Percentiles rank a stretch among this genome's conserved stretches.
phyloP scores from a whole-genome alignment of 139 green algal species.

The Pedinophyceae sp. region DNA sequence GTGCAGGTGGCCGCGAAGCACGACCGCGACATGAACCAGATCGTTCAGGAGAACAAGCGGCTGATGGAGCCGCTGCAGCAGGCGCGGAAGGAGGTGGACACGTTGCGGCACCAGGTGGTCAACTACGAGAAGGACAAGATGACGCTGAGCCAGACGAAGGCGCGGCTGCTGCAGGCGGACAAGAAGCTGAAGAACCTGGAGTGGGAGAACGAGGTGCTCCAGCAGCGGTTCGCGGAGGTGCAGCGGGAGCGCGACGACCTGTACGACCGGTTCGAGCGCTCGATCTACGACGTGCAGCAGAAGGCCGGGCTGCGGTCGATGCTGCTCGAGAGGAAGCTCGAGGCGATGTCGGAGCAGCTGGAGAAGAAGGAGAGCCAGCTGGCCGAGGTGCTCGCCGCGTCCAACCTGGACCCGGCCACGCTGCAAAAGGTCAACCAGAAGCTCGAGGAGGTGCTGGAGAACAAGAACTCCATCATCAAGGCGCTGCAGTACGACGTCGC shows the following conservation, averaged over 20 bases:
- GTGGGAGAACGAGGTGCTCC: conserved; percentile 68
- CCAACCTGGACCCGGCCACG: conserved; percentile 56
- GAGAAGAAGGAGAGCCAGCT: conserved; percentile 60
- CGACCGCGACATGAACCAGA: conserved; percentile 72
- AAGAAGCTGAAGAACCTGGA: conserved; percentile 67
- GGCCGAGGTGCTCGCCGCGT: conserved; percentile 57
- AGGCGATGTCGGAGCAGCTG: conserved; percentile 35
- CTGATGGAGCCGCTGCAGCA: conserved; percentile 62
- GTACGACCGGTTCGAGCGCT: conserved; percentile 52
- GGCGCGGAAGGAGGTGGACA: conserved; percentile 65
- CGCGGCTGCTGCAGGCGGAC: conserved; percentile 49
- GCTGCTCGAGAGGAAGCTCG: conserved; percentile 47
- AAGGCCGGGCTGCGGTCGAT: conserved; percentile 38
- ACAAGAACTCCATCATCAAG: conserved; percentile 60
- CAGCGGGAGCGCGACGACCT: conserved; percentile 54
- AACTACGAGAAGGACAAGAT: conserved; percentile 66
- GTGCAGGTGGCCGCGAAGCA: conserved; percentile 57
- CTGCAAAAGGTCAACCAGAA: conserved; percentile 38
- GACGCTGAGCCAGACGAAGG: conserved; percentile 46
- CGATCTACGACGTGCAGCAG: conserved; percentile 63
- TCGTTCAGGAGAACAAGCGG: conserved; percentile 71
- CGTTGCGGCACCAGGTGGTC: conserved; percentile 34
- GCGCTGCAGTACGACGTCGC: conserved; percentile 59
- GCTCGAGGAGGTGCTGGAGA: conserved; percentile 65
- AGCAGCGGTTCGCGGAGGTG: conserved; percentile 49